Percentiles rank a stretch among this genome's conserved stretches.
These are phyloP conservation scores for Nemania bipapillata DNA, from an alignment of 2,329 filamentous ascomycete species.

Conservation along the genomic window DNA sequence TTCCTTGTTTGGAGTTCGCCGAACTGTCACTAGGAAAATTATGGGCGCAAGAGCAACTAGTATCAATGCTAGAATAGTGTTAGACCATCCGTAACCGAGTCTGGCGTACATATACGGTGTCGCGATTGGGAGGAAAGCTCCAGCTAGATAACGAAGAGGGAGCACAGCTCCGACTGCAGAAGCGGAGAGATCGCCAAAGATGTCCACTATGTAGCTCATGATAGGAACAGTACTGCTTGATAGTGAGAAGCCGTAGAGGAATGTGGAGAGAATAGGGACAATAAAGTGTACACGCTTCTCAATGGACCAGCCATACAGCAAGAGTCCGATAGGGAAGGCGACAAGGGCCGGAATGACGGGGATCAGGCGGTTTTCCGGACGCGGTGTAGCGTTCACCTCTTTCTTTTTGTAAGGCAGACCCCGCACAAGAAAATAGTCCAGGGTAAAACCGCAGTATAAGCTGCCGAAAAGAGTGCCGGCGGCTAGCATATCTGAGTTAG, in stretches of 20 bases:
- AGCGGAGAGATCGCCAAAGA: background rate
- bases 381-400: background rate
- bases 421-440: background rate
- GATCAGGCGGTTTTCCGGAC: background rate
- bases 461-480: background rate
- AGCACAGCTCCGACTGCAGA: background rate
- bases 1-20: background rate
- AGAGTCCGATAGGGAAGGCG: background rate
- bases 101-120: background rate
- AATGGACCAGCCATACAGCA: background rate
- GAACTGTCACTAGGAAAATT: background rate
- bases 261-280: background rate
- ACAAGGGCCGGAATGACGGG: background rate
- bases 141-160: background rate
- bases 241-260: background rate
- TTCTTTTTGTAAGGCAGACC: background rate
- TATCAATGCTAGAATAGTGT: background rate
- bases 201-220: slow-evolving; percentile 1
- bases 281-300: background rate
- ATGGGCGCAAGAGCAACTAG: background rate
- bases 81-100: background rate
- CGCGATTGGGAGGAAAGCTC: background rate
- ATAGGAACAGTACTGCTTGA: background rate
- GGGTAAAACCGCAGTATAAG: background rate
- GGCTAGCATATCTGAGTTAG: background rate